Evolutionary conservation across 208 protist species (phyloP), one percentile per base, ranked within the genome.

Genomic region (Crithidia acanthocephali): DNA sequence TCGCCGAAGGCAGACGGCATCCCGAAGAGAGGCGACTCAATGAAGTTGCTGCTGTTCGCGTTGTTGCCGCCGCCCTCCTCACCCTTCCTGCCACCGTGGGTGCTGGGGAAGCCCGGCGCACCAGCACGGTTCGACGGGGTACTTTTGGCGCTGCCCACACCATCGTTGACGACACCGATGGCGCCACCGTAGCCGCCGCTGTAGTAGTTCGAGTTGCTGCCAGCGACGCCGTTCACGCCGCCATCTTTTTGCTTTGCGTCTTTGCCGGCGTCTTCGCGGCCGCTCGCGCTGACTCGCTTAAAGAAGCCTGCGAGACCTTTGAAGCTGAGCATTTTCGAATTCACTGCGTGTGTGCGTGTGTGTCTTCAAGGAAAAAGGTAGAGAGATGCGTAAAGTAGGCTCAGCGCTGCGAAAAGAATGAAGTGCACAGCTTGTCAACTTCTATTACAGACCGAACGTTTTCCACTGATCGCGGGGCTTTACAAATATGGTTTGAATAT

Each of bases 241-340:
- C 18, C 44, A 33, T 33, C 25, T 42, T 15, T 57, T 30, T 55
- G 66, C 13, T 47, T 56, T 18, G 15, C 35, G 8, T 74, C 64
- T 61, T 47, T 73, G 44, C 48, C n/a, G 35, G 58, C 15, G 13
- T 72, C 72, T 8, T 76, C 70, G 35, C 68, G 64, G 3, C 63
- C 68, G 56, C 57, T 56, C 25, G 58, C 71, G 45, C 83, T 77
- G 18, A 86, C 84, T 32, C 79, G 84, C 66, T 85, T 86, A 23
- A 90, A 72, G 73, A 87, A 90, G 22, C 63, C 69, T 0, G 80
- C 71, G 45, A 90, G 86, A 20, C 77, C 78, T 40, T 76, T 76
- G 56, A 91, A 91, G 59, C 80, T 86, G 18, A 91, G 53, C 86
- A 91, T 91, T 66, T 55, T 48, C 18, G 6, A 48, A n/a, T 48